phyloP scores from a whole-genome alignment of 1,284 basidiomycete species.

The Leccinum pachyderme region DNA sequence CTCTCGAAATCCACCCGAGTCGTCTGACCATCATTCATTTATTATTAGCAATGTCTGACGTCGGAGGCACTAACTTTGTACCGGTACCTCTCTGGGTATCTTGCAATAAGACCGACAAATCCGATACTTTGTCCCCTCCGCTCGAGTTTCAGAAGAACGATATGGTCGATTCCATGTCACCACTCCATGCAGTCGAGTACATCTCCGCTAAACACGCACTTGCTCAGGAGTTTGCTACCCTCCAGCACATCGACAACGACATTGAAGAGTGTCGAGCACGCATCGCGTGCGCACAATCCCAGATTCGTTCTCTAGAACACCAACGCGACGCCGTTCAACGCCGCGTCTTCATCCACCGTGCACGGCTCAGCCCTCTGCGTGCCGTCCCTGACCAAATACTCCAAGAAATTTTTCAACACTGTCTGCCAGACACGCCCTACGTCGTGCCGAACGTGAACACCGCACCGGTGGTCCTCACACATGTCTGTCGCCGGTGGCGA shows the following conservation, averaged over 20 bases:
- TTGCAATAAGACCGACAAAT: neutral
- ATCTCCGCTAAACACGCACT: slow-evolving; percentile 17
- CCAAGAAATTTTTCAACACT: slow-evolving; percentile 31
- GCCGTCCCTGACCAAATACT: slow-evolving; percentile 31
- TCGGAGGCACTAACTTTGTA: neutral
- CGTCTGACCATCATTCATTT: neutral
- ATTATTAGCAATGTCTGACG: slow-evolving; percentile 5
- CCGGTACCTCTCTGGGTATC: neutral
- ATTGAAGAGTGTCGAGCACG: slow-evolving; percentile 17
- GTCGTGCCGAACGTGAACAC: slow-evolving; percentile 19
- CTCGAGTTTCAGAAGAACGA: slow-evolving; percentile 5
- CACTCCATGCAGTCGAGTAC: slow-evolving; percentile 20
- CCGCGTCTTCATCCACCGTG: slow-evolving; percentile 24
- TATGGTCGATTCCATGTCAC: slow-evolving; percentile 25
- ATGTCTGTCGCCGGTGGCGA: slow-evolving; percentile 34
- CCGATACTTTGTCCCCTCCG: neutral
- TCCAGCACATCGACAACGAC: slow-evolving; percentile 15
- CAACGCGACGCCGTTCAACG: slow-evolving; percentile 16
- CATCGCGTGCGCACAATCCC: slow-evolving; percentile 17
- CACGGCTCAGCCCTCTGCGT: slow-evolving; percentile 28
- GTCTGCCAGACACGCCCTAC: slow-evolving; percentile 24
- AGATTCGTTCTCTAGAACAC: slow-evolving; percentile 20
- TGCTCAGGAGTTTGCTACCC: slow-evolving; percentile 10
- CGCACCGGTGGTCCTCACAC: slow-evolving; percentile 31
- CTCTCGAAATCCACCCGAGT: neutral